Base-by-base conservation (phyloP, 2,329 filamentous ascomycete species). In the Pseudogymnoascus sp. region DNA sequence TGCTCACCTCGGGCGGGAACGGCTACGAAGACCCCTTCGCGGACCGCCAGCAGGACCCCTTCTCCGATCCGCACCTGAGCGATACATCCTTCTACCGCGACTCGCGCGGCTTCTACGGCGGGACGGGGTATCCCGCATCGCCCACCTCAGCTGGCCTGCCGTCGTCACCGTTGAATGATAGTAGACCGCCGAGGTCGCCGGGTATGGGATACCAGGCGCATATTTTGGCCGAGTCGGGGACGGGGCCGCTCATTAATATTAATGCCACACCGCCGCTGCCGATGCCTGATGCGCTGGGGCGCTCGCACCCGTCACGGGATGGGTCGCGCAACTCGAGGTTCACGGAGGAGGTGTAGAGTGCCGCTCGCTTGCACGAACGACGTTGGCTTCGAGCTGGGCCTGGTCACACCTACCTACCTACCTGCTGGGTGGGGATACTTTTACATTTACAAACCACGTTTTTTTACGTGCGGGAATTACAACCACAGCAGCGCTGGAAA, bases 1-100 rank as follows among this genome's bases (percentile, higher is more conserved):
- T 88, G 8, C 74, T 88, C 38, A 79, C 84, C 64, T 78, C 78
- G 56, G 85, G 86, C 13, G 86, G 85, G 5, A 85, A 88, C 70
- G 86, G 86, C 1, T 88, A 85, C 72, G 79, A 79, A 19, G 83
- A 84, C 64, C 79, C 76, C 7, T 73, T 75, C 4, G 72, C 73
- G 61, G 78, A 63, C 10, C 74, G 67, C 67, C 53, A 40, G 37
- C 66, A 67, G 35, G 66, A 71, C 53, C 66, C 68, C 47, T 69
- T 76, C 70, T 68, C 76, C 72, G 63, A 72, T 70, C 44, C 77
- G 72, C 60, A 72, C 77, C 59, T 80, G 68, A 85, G 81, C 68
- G 78, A 76, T 35, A 75, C 75, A 59, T 83, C 82, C 1, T 83
- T 79, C 65, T 82, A 82, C 71, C 76, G 81, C 63, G 81, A 83